Evolutionary conservation across 179 eudicot species (phyloP).

Genomic region (Spergularia azorica): DNA sequence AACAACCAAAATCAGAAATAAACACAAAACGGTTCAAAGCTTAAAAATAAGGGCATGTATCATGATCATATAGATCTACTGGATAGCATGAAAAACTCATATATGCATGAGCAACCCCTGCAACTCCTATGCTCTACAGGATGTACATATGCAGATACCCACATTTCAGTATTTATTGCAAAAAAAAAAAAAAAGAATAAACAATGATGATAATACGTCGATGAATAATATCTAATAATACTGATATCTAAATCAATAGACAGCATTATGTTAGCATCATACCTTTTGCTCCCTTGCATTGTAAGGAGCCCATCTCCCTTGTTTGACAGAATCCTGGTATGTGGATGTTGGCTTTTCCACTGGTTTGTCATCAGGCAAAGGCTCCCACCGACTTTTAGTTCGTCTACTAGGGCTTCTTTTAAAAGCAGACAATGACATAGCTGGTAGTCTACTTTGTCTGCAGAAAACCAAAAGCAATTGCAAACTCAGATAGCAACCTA

Average conservation of each 20-base stretch:
- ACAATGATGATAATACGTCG: too few species aligned
- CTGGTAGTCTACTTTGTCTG: constrained; percentile 52
- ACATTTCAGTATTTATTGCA: too few species aligned
- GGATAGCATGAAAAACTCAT: constrained; percentile 7
- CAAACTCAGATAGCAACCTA: constrained; percentile 1
- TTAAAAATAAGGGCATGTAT: background rate
- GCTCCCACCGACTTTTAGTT: constrained; percentile 97
- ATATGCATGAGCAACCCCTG: background rate
- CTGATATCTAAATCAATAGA: constrained; percentile 11
- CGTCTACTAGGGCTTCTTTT: constrained; percentile 88
- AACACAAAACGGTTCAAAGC: too few species aligned
- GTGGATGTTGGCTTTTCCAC: constrained; percentile 47
- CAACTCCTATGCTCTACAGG: background rate
- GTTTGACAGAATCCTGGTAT: constrained; percentile 51
- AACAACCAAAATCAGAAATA: too few species aligned
- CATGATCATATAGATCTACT: background rate
- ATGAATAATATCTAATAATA: too few species aligned
- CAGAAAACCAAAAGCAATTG: constrained; percentile 26
- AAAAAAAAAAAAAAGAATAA: too few species aligned
- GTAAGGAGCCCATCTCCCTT: constrained; percentile 55
- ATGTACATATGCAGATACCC: background rate
- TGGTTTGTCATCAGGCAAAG: constrained; percentile 69
- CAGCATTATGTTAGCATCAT: constrained; percentile 17
- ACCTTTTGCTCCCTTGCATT: constrained; percentile 70
- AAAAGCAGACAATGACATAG: constrained; percentile 42